phyloP scores from a whole-genome alignment of 257 asterid species.

The Anisodus tanguticus region DNA sequence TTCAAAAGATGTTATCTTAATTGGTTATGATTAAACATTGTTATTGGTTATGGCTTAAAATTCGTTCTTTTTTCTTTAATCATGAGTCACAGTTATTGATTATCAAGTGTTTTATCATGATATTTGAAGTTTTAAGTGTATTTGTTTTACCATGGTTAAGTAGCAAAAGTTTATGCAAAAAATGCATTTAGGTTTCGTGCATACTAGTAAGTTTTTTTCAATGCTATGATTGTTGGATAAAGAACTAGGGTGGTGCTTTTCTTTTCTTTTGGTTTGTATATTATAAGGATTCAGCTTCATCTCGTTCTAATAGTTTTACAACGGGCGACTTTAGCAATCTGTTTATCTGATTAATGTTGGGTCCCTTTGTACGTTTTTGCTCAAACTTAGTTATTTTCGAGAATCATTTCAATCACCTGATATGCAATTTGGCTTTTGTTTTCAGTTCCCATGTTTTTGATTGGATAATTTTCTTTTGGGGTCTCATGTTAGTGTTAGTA shows the following conservation, averaged over 20 bases:
- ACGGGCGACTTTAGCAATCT: background rate
- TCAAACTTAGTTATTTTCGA: too few species aligned
- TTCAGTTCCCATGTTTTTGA: background rate
- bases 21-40: background rate
- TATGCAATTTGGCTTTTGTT: background rate
- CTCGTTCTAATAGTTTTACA: background rate
- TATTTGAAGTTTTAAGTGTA: background rate
- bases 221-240: background rate
- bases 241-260: background rate
- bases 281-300: background rate
- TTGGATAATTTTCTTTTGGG: background rate
- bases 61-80: background rate
- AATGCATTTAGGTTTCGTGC: background rate
- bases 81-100: background rate
- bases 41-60: background rate
- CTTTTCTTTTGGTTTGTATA: background rate
- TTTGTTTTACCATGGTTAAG: background rate
- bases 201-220: background rate
- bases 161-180: background rate
- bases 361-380: too few species aligned
- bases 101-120: background rate
- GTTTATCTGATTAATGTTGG: background rate
- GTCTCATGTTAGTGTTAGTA: background rate
- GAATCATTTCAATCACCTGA: background rate
- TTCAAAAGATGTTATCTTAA: background rate